phyloP scores from a whole-genome alignment of 2,329 filamentous ascomycete genomes.

The Pyrenophora teres region DNA sequence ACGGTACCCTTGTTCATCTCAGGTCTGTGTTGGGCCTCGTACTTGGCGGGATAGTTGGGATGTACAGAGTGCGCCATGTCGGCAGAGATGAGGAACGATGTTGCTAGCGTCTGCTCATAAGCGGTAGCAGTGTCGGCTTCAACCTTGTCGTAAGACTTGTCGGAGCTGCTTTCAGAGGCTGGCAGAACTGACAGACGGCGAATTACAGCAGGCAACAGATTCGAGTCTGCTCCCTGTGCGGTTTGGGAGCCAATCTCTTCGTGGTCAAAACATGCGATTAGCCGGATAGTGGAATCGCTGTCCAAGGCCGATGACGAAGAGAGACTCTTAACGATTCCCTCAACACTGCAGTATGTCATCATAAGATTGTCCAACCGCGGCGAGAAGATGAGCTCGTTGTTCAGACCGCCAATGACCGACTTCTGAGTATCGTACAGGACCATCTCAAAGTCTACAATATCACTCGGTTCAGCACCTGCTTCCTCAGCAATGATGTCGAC shows the following conservation, averaged over 20 bases:
- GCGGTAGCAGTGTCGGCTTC: conserved; percentile 70
- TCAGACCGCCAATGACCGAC: conserved; percentile 83
- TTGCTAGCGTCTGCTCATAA: conserved; percentile 89
- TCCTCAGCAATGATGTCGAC: conserved; percentile 83
- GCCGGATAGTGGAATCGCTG: conserved; percentile 78
- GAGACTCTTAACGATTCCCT: conserved; percentile 82
- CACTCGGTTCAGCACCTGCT: conserved; percentile 69
- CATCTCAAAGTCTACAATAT: conserved; percentile 91
- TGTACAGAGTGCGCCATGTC: conserved; percentile 98
- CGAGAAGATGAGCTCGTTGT: conserved; percentile 94
- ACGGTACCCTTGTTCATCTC: conserved; percentile 97
- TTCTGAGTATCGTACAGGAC: conserved; percentile 97
- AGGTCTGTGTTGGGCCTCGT: conserved; percentile 87
- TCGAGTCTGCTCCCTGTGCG: conserved; percentile 91
- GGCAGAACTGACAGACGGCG: conserved; percentile 83
- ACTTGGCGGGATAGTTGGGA: conserved; percentile 91
- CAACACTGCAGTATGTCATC: conserved; percentile 92
- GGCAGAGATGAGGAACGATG: conserved; percentile 91
- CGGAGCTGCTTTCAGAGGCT: conserved; percentile 60
- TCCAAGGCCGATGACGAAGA: conserved; percentile 67
- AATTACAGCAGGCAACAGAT: conserved; percentile 84
- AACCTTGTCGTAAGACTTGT: conserved; percentile 68
- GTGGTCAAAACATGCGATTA: conserved; percentile 96
- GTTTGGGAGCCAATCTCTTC: conserved; percentile 95
- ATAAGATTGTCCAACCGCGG: conserved; percentile 93